Evolutionary conservation across 257 asterid species (phyloP).

Genomic region (Nemophila menziesii): DNA sequence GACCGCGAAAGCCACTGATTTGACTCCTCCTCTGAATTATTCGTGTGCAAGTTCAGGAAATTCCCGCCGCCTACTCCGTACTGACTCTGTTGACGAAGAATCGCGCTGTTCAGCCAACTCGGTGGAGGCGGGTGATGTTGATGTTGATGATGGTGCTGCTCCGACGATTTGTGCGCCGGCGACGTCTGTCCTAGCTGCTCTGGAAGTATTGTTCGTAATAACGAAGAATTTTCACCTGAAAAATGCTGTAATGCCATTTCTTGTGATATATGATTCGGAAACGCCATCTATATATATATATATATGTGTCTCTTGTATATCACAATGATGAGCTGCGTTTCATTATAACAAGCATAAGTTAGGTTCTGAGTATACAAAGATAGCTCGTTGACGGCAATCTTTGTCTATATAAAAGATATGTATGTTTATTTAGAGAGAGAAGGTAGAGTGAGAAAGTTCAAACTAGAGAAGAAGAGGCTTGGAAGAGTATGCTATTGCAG

Average conservation of each 20-base stretch:
- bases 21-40: conserved; percentile 24
- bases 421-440: no score
- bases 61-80: conserved; percentile 22
- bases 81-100: conserved; percentile 36
- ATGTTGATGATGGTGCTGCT: conserved; percentile 14
- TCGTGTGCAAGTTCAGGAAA: conserved; percentile 49
- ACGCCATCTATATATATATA: conserved; percentile 32
- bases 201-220: conserved; percentile 17
- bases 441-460: neutral
- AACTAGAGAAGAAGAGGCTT: no score
- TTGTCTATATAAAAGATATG: neutral
- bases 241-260: conserved; percentile 48
- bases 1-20: conserved; percentile 45
- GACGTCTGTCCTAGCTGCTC: conserved; percentile 14
- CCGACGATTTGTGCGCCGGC: conserved; percentile 15
- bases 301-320: no score
- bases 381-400: no score
- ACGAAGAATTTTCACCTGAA: conserved; percentile 24
- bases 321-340: neutral
- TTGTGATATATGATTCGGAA: conserved; percentile 42
- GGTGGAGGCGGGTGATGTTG: conserved; percentile 16
- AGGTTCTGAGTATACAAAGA: no score
- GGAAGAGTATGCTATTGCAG: no score
- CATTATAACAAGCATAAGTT: neutral
- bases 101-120: conserved; percentile 50